A percentile compares a stretch with the other conserved stretches of the same genome.
Evolutionary conservation across 805 yeast species (phyloP).

Genomic region (Myxozyma monticola): DNA sequence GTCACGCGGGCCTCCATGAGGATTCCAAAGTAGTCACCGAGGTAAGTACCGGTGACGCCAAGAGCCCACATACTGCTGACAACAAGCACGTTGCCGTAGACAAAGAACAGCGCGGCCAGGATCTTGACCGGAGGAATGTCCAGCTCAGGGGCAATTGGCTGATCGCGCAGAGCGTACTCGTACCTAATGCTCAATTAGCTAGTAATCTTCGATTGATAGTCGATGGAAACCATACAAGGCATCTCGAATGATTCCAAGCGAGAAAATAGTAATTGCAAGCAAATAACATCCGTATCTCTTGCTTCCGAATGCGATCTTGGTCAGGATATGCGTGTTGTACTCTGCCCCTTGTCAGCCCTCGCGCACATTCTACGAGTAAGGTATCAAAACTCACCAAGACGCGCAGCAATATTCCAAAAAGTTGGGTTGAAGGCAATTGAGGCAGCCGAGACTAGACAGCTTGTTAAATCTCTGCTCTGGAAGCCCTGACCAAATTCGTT

Average conservation of each 20-base stretch:
- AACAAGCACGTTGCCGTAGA: slow-evolving; percentile 77
- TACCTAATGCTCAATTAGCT: slow-evolving; percentile 44
- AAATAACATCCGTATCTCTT: slow-evolving; percentile 77
- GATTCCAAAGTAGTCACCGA: slow-evolving; percentile 98
- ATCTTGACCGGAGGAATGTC: slow-evolving; percentile 43
- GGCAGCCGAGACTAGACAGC: slow-evolving; percentile 49
- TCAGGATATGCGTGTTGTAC: slow-evolving; percentile 71
- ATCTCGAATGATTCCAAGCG: slow-evolving; percentile 82
- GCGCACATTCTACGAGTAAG: not conserved
- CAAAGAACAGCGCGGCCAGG: slow-evolving; percentile 59
- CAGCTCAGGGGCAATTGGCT: slow-evolving; percentile 63
- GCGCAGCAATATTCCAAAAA: slow-evolving; percentile 92
- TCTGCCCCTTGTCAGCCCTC: slow-evolving; percentile 44
- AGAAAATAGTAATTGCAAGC: slow-evolving; percentile 79
- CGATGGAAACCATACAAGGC: slow-evolving; percentile 45
- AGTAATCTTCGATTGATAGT: not conserved
- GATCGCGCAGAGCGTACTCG: slow-evolving; percentile 68
- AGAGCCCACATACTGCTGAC: slow-evolving; percentile 83
- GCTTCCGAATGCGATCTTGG: slow-evolving; percentile 69
- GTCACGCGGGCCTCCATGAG: slow-evolving; percentile 88
- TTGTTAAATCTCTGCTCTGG: not conserved
- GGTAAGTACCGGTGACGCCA: slow-evolving; percentile 93
- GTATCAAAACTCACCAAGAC: slow-evolving; percentile 47
- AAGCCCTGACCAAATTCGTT: not conserved
- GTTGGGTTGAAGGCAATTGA: slow-evolving; percentile 88